phyloP scores from a whole-genome alignment of 345 rosid species.

The Raphanus raphanistrum region DNA sequence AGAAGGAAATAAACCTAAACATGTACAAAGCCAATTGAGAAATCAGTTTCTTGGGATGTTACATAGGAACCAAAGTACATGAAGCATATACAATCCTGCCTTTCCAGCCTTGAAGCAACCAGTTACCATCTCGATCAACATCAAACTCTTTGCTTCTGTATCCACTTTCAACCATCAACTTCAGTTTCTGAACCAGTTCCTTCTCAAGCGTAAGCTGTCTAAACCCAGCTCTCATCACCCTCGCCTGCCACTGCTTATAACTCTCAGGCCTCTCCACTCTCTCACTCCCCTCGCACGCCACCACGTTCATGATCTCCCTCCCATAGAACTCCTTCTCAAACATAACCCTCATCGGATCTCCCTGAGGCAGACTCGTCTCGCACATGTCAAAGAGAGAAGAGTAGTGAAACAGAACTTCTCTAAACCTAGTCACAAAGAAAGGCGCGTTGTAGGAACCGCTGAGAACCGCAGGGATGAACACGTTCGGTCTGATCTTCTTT shows the following conservation, averaged over 20 bases:
- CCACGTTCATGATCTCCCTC: constrained; percentile 56
- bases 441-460: constrained; percentile 73
- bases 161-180: constrained; percentile 34
- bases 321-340: constrained; percentile 68
- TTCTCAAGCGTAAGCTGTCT: constrained; percentile 51
- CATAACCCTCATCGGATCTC: constrained; percentile 57
- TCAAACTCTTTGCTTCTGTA: constrained; percentile 59
- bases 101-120: constrained; percentile 90
- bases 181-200: constrained; percentile 46
- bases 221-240: constrained; percentile 67
- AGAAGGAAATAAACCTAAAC: constrained; percentile 10
- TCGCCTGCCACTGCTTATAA: constrained; percentile 74
- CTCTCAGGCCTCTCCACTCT: constrained; percentile 85
- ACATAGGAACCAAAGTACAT: constrained; percentile 56
- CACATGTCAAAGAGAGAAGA: constrained; percentile 67
- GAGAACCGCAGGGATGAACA: constrained; percentile 47
- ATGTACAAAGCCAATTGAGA: neutral
- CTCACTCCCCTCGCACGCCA: constrained; percentile 79
- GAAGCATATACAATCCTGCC: constrained; percentile 66
- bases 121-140: constrained; percentile 54
- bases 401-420: constrained; percentile 73
- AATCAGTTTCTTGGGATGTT: neutral
- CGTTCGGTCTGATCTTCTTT: constrained; percentile 57
- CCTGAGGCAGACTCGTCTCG: constrained; percentile 44
- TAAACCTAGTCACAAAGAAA: constrained; percentile 68